phyloP scores from a whole-genome alignment of 2,329 filamentous ascomycete genomes.

The Colletotrichum coccodes region DNA sequence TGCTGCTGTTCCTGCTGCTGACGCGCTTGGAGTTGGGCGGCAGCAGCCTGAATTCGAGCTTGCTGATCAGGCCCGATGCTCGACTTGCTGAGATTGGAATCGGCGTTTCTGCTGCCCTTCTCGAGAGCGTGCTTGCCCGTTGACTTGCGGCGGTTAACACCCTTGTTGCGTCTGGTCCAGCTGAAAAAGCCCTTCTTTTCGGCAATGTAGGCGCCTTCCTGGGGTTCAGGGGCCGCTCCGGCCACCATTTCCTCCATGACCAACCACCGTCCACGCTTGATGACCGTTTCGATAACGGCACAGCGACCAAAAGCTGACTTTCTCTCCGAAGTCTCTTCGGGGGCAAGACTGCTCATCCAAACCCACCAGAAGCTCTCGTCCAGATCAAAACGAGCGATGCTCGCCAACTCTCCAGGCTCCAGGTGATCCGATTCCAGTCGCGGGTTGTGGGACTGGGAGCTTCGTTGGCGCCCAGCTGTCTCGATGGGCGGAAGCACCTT shows the following conservation, averaged over 20 bases:
- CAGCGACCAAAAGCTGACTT: slow-evolving; percentile 96
- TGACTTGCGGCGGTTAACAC: slow-evolving; percentile 75
- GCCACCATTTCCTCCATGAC: slow-evolving; percentile 97
- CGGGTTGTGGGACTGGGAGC: slow-evolving; percentile 85
- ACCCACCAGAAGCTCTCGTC: slow-evolving; percentile 99
- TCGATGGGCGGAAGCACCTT: slow-evolving; percentile 90
- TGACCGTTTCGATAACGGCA: slow-evolving; percentile 88
- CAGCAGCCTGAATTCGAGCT: slow-evolving; percentile 91
- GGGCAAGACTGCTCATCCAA: slow-evolving; percentile 96
- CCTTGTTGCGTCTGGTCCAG: slow-evolving; percentile 78
- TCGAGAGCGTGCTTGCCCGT: slow-evolving; percentile 69
- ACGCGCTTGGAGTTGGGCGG: slow-evolving; percentile 81
- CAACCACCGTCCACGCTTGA: slow-evolving; percentile 86
- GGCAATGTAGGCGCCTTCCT: slow-evolving; percentile 87
- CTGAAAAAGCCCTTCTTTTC: slow-evolving; percentile 97
- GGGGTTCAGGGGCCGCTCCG: slow-evolving; percentile 86
- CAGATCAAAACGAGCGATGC: slow-evolving; percentile 84
- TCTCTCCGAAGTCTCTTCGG: slow-evolving; percentile 84
- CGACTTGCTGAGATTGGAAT: slow-evolving; percentile 73
- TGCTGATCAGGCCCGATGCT: slow-evolving; percentile 93
- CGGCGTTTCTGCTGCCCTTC: slow-evolving; percentile 52
- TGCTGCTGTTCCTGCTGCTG: slow-evolving; percentile 65
- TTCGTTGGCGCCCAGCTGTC: slow-evolving; percentile 76
- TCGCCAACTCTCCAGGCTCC: slow-evolving; percentile 93
- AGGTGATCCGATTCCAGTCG: slow-evolving; percentile 77